phyloP scores from a whole-genome alignment of 495 filamentous ascomycete genomes.

The Penicillium cinerascens region DNA sequence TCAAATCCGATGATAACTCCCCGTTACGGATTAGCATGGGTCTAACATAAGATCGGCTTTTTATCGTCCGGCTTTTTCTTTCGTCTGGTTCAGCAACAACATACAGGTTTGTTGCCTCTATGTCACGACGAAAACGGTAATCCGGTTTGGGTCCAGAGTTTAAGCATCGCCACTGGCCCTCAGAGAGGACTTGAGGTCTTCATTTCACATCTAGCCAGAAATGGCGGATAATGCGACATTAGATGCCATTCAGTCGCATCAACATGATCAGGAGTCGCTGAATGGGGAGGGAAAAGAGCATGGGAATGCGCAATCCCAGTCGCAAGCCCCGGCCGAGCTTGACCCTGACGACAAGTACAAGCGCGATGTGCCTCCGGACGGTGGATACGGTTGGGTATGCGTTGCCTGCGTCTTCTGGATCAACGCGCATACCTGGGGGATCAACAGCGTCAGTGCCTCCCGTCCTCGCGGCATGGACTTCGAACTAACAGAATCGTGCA shows the following conservation, averaged over 20 bases:
- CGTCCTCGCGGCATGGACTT: neutral
- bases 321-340: slow-evolving; percentile 8
- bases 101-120: neutral
- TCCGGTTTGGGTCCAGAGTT: neutral
- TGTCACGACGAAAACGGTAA: slow-evolving; percentile 18
- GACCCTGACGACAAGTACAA: slow-evolving; percentile 30
- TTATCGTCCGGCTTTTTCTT: neutral
- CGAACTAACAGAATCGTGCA: slow-evolving; percentile 3
- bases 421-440: slow-evolving; percentile 56
- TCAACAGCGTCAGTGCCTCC: slow-evolving; percentile 43
- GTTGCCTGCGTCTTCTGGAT: slow-evolving; percentile 49
- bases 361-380: slow-evolving; percentile 46
- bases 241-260: slow-evolving; percentile 34
- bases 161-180: neutral
- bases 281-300: slow-evolving; percentile 4
- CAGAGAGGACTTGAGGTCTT: neutral
- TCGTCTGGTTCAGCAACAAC: neutral
- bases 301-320: slow-evolving; percentile 4
- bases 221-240: slow-evolving; percentile 39
- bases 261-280: slow-evolving; percentile 19
- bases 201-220: neutral
- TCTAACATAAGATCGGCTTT: slow-evolving; percentile 1
- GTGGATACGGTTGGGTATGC: slow-evolving; percentile 56
- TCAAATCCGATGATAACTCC: slow-evolving; percentile 6
- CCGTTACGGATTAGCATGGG: slow-evolving; percentile 5